phyloP scores from a whole-genome alignment of 2,329 filamentous ascomycete genomes.

The Paecilomyces sp. region DNA sequence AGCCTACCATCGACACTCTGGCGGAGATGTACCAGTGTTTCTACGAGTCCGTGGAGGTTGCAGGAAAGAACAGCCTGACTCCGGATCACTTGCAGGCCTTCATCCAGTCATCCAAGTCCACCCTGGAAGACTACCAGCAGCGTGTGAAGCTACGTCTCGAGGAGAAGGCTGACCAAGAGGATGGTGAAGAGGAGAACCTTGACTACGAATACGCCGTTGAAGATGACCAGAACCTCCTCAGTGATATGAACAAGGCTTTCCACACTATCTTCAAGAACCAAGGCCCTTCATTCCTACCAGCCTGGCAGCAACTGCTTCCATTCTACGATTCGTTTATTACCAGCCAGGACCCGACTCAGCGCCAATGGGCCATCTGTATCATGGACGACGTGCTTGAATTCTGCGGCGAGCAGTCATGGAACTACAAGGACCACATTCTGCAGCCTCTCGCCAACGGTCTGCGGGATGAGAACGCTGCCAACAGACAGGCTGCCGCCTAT shows the following conservation, averaged over 20 bases:
- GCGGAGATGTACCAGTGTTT: constrained; percentile 99
- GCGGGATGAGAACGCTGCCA: constrained; percentile 77
- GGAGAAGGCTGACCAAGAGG: constrained; percentile 74
- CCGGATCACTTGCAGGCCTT: constrained; percentile 76
- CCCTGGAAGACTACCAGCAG: constrained; percentile 86
- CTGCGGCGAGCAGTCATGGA: constrained; percentile 80
- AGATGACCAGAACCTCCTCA: constrained; percentile 91
- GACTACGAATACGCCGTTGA: constrained; percentile 87
- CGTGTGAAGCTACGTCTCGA: constrained; percentile 78
- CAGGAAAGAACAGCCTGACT: constrained; percentile 76
- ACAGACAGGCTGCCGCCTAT: constrained; percentile 92
- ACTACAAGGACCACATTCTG: constrained; percentile 79
- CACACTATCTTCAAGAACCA: constrained; percentile 99
- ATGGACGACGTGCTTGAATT: constrained; percentile 98
- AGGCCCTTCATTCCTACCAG: constrained; percentile 70
- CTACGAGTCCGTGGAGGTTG: constrained; percentile 93
- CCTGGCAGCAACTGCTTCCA: constrained; percentile 78
- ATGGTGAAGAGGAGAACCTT: constrained; percentile 83
- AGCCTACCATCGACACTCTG: constrained; percentile 91
- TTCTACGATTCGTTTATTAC: constrained; percentile 83
- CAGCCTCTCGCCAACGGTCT: constrained; percentile 82
- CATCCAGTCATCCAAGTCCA: constrained; percentile 75
- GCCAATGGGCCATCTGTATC: constrained; percentile 98
- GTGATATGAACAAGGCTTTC: constrained; percentile 99
- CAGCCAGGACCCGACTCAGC: constrained; percentile 76